Evolutionary conservation across 495 filamentous ascomycete species (phyloP), one percentile per base, ranked within the genome.

Genomic region (Friedmanniomyces simplex): DNA sequence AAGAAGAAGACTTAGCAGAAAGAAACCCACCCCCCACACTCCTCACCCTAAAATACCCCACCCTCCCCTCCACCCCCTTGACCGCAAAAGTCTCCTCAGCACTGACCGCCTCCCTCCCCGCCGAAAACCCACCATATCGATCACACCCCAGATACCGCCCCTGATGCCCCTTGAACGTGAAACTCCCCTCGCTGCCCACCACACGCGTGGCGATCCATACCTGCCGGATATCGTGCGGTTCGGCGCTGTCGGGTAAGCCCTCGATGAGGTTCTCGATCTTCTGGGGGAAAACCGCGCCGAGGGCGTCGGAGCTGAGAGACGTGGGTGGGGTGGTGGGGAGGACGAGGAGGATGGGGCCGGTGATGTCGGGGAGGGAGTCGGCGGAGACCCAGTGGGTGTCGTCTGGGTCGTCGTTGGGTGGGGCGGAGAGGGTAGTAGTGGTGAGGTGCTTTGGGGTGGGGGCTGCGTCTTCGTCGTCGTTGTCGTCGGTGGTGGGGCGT

Each of bases 211-310:
- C 91, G 54, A 96, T 79, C 90, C 90, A 97, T 20, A 98, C 93
- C 72, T 96, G 90, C 59, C 91, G 76, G 21, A 97, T 88, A 69
- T 95, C 88, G 64, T 95, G 89, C 47, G 93, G 93, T 71, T 96
- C 93, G 32, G 91, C 89, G 3, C 82, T 94, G 16, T 73, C 58
- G 4, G 86, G 81, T 71, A 91, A 83, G 21, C 77, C 82, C 53
- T 93, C 88, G 43, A 91, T 72, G 22, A 95, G 82, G 66, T 95
- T 94, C 73, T 91, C 87, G 37, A 97, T 73, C 24, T 76, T 72
- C 54, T 83, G 83, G 1, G 86, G 77, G 65, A 93, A 97, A 11
- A 96, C 83, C 57, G 83, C 86, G 54, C 93, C 93, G 54, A 81
- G 84, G 34, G 82, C 80, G 69, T 98, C 93, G 71, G 83, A 87